Base-by-base conservation (phyloP, 2,329 filamentous ascomycete genomes). In the Stagonosporopsis cucurbitacearum region DNA sequence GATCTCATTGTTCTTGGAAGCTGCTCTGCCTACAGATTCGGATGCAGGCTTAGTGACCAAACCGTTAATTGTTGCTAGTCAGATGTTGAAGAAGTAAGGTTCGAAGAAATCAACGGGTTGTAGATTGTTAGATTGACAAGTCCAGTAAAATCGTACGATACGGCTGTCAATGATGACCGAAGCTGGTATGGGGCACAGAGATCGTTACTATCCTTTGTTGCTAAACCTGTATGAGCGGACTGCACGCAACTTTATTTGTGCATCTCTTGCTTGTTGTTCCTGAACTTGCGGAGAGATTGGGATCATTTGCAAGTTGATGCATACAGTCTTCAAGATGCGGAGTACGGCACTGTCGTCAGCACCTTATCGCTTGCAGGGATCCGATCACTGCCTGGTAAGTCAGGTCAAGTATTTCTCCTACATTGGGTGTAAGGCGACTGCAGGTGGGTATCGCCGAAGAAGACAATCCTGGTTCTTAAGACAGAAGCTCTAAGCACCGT, bases 301-400 rank as follows among this genome's bases (percentile, higher is more conserved):
- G 30, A 8, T 40, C 4, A 17, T 17, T 19, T 45, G 36, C 36
- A 32, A 23, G 32, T 40, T 26, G 4, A 40, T 35, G 51, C 33
- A 40, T 43, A 43, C 32, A 12, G 44, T 26, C 46, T 37, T 46
- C 13, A 36, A 7, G 35, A 15, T 20, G 13, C 13, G 30, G 30
- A 32, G 3, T 32, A n/a, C 35, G 35, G 42, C 30, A 30, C 12
- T 42, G 15, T 30, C 48, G 37, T 47, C 25, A 39, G 42, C 48
- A 48, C 36, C 37, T 47, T 47, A 56, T 56, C 47, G 47, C 37
- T 22, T 51, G 37, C 37, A 42, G 33, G 37, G 47, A 44, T 33
- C 37, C 48, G 36, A 48, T 51, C 25, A 33, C 19, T 36, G 25
- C 37, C 30, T 13, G n/a, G 37, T 39, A 43, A 33, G 20, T 36